Evolutionary conservation across 192 early-diverging fungal species (phyloP), one percentile per base, ranked within the genome.

Genomic region (Coemansia sp.): DNA sequence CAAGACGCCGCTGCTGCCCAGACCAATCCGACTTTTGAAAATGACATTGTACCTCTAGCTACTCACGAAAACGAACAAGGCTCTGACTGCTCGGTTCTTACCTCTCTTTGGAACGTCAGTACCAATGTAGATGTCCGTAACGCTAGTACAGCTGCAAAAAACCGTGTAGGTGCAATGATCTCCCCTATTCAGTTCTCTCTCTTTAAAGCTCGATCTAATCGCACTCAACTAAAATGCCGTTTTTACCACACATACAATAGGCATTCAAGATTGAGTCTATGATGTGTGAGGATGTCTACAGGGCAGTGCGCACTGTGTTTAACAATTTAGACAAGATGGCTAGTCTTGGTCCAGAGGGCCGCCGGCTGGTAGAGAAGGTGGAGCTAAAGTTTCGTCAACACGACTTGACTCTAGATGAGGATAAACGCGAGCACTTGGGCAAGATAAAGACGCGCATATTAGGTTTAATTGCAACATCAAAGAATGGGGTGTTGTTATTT

Each of bases 381-480:
- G 74, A 87, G 24, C 76, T 84, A 9, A 83, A 86, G 56, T 94
- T 86, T 66, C 79, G 82, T 51, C 80, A 90, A 53, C 85, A 88
- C 65, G 93, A 92, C 10, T 80, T 92, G 7, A 88, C 79, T 24
- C 81, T 94, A 14, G 74, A 84, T 3, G 77, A 81, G 33, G 70
- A 83, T 9, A 65, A 87, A 57, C 85, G 86, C 26, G 67, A 88
- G 33, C 69, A 89, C 58, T 67, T 93, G 18, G 87, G 77, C 21
- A 53, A 64, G 18, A 77, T 91, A 36, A 84, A 86, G 21, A 83
- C 88, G 74, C 83, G 88, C 4, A 69, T 93, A 87, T 90, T 20
- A 84, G 88, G 61, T 94, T 91, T 58, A 82, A 75, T 50, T 84
- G 86, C 70, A 90, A 86, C 59, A 66, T 89, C 59, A 88, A 85